These are phyloP conservation scores for Blastocystis sp. DNA, from an alignment of 352 stramenopile species.

Conservation along the genomic window DNA sequence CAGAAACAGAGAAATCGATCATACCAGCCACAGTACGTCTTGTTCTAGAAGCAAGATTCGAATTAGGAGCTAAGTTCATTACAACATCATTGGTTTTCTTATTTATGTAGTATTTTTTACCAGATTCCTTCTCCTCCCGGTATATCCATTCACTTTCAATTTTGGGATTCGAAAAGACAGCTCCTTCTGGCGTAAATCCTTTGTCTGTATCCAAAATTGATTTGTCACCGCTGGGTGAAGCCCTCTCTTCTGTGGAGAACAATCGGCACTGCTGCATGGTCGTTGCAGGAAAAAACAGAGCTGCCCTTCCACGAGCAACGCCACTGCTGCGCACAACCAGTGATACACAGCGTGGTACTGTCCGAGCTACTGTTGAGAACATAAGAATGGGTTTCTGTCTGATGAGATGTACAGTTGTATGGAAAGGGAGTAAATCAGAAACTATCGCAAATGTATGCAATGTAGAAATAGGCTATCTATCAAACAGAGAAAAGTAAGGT, in stretches of 20 bases:
- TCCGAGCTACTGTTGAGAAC: too few relatives aligned
- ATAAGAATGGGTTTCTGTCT: too few relatives aligned
- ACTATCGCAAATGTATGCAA: too few relatives aligned
- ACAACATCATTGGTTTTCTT: slow-evolving; percentile 16
- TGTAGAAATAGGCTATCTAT: too few relatives aligned
- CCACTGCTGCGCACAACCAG: too few relatives aligned
- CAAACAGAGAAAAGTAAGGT: too few relatives aligned
- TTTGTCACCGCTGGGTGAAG: neutral
- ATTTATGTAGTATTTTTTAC: slow-evolving; percentile 1
- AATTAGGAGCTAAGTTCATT: neutral
- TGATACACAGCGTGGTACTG: too few relatives aligned
- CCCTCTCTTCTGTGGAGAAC: neutral
- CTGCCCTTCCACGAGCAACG: neutral
- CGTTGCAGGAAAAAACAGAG: neutral
- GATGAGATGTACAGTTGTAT: too few relatives aligned
- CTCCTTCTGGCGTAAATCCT: slow-evolving; percentile 7
- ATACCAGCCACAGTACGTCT: neutral
- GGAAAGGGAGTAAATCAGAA: too few relatives aligned
- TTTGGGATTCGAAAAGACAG: slow-evolving; percentile 14
- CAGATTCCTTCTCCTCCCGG: slow-evolving; percentile 23
- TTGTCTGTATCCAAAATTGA: neutral
- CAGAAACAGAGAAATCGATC: neutral
- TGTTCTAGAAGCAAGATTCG: neutral
- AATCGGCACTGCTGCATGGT: neutral
- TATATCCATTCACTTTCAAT: slow-evolving; percentile 14